Evolutionary conservation across 352 stramenopile species (phyloP).

Genomic region (Elongisporangium undulatum): DNA sequence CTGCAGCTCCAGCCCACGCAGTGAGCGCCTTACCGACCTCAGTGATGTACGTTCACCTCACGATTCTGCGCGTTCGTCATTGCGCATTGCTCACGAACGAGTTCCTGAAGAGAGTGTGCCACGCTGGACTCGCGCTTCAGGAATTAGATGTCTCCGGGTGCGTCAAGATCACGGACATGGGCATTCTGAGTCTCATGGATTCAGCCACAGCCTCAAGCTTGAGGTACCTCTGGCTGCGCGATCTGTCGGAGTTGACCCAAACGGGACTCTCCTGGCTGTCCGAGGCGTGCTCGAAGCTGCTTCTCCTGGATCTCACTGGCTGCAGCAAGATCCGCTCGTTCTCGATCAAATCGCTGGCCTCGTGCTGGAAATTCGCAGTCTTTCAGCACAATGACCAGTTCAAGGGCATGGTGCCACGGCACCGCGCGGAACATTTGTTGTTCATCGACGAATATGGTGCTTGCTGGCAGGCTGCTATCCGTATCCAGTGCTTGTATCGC

Average conservation of each 20-base stretch:
- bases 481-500: slow-evolving; percentile 68
- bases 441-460: slow-evolving; percentile 85
- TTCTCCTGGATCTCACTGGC: slow-evolving; percentile 61
- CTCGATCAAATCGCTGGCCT: slow-evolving; percentile 50
- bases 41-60: slow-evolving; percentile 16
- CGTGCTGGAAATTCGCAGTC: slow-evolving; percentile 55
- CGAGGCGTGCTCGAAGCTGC: slow-evolving; percentile 55
- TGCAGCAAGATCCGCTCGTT: slow-evolving; percentile 37
- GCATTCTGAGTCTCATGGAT: slow-evolving; percentile 72
- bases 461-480: slow-evolving; percentile 56
- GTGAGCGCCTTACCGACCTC: neutral
- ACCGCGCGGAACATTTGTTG: slow-evolving; percentile 73
- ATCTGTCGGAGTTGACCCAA: slow-evolving; percentile 60
- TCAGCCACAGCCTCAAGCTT: slow-evolving; percentile 29
- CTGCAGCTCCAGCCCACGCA: neutral
- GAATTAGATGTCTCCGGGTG: slow-evolving; percentile 84
- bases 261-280: slow-evolving; percentile 85
- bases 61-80: slow-evolving; percentile 32
- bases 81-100: slow-evolving; percentile 38
- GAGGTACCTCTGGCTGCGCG: slow-evolving; percentile 60
- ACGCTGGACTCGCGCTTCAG: slow-evolving; percentile 47
- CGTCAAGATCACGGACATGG: slow-evolving; percentile 64
- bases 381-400: slow-evolving; percentile 46
- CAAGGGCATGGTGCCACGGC: slow-evolving; percentile 69
- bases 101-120: slow-evolving; percentile 33